A percentile compares a stretch with the other conserved stretches of the same genome.
phyloP scores from a whole-genome alignment of 768 basidiomycete species.

The Naganishia vaughanmartiniae region DNA sequence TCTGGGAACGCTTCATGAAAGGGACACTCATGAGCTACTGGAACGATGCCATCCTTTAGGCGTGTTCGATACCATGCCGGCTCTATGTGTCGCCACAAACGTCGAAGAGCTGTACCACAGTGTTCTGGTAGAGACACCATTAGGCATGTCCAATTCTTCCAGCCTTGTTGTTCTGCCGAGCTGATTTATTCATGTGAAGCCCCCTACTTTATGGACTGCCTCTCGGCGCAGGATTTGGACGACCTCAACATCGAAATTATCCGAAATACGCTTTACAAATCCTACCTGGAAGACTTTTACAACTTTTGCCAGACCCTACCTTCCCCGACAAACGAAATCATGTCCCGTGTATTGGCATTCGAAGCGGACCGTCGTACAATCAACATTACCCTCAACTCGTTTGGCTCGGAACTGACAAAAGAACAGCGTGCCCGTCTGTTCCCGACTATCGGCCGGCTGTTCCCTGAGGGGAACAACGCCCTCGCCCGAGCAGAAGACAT shows the following conservation, averaged over 20 bases:
- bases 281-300: conserved; percentile 97
- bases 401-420: conserved; percentile 89
- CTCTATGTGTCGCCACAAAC: conserved; percentile 96
- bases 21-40: conserved; percentile 93
- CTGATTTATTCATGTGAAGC: conserved; percentile 55
- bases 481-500: conserved; percentile 92
- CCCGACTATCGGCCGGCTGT: conserved; percentile 87
- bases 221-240: conserved; percentile 92
- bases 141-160: conserved; percentile 63
- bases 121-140: conserved; percentile 93
- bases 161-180: background rate
- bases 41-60: conserved; percentile 96
- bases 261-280: conserved; percentile 97
- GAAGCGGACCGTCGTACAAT: conserved; percentile 95
- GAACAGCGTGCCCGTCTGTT: conserved; percentile 92
- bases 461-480: conserved; percentile 90
- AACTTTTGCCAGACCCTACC: conserved; percentile 74
- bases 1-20: conserved; percentile 92
- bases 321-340: conserved; percentile 81
- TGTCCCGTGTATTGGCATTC: conserved; percentile 86
- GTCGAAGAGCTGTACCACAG: conserved; percentile 97
- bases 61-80: conserved; percentile 97
- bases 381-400: conserved; percentile 99
- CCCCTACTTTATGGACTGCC: conserved; percentile 93
- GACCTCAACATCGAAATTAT: conserved; percentile 99